Conservation (phyloP, 257 asterid species). For the Nicotiana undulata region DNA sequence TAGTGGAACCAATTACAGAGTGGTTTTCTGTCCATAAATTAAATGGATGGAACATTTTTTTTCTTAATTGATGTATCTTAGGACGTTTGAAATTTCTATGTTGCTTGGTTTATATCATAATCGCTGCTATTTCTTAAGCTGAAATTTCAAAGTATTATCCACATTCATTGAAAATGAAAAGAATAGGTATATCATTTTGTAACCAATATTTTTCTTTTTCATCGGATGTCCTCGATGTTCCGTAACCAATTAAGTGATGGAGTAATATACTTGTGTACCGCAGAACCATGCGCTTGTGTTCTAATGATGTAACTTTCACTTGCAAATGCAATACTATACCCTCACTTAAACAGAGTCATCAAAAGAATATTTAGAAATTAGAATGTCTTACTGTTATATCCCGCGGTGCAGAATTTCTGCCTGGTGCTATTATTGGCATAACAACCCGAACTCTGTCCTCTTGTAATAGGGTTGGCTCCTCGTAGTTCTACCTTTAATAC, state of each 20-base stretch:
- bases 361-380: too few species aligned
- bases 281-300: not conserved
- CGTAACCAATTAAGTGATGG: too few species aligned
- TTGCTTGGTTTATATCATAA: not conserved
- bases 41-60: not conserved
- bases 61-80: not conserved
- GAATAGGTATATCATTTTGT: too few species aligned
- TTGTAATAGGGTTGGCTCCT: too few species aligned
- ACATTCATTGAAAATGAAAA: not conserved
- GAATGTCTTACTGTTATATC: too few species aligned
- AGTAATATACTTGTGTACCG: not conserved
- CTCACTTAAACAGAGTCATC: too few species aligned
- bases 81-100: not conserved
- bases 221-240: too few species aligned
- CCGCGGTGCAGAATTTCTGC: too few species aligned
- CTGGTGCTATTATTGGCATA: too few species aligned
- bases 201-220: too few species aligned
- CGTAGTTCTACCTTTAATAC: too few species aligned
- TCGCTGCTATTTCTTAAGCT: not conserved
- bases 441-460: too few species aligned
- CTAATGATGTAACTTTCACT: not conserved
- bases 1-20: constrained; percentile 32
- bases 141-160: not conserved
- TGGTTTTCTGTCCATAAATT: constrained; percentile 38
- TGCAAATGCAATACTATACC: not conserved